Conservation (phyloP, 73 alveolate species). For the Tetrahymena thermophila region DNA sequence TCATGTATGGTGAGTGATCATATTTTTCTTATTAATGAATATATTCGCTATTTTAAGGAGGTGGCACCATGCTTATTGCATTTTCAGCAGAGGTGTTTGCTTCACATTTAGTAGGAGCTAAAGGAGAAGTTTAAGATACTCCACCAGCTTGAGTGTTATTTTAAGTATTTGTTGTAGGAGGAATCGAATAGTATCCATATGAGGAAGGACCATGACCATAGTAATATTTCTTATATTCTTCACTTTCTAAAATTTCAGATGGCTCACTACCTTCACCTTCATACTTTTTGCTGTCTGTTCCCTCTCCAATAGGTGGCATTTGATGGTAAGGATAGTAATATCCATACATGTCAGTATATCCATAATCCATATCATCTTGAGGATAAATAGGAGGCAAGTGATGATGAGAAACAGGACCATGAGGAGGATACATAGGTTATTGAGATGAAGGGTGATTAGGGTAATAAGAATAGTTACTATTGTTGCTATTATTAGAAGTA, state of each 20-base stretch:
- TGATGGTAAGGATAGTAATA: background rate
- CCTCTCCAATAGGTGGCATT: background rate
- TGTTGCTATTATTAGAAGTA: background rate
- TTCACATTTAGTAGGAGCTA: background rate
- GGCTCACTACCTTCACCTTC: background rate
- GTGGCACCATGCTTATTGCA: background rate
- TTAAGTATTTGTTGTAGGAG: background rate
- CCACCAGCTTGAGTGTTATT: background rate
- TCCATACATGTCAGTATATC: background rate
- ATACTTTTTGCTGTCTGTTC: background rate
- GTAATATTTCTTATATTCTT: background rate
- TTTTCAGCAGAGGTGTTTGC: background rate
- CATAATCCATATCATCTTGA: background rate
- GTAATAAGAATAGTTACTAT: background rate
- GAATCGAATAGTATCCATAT: background rate
- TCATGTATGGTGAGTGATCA: background rate
- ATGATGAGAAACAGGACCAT: background rate
- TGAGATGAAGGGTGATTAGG: background rate
- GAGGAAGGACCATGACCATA: background rate
- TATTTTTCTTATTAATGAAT: background rate
- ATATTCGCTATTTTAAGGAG: background rate
- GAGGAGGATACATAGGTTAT: background rate
- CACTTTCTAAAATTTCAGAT: background rate
- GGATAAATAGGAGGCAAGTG: background rate
- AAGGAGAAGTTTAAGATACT: background rate